These are phyloP conservation scores for Syncephalis plumigaleata DNA, from an alignment of 371 early-diverging fungal species.

Conservation along the genomic window DNA sequence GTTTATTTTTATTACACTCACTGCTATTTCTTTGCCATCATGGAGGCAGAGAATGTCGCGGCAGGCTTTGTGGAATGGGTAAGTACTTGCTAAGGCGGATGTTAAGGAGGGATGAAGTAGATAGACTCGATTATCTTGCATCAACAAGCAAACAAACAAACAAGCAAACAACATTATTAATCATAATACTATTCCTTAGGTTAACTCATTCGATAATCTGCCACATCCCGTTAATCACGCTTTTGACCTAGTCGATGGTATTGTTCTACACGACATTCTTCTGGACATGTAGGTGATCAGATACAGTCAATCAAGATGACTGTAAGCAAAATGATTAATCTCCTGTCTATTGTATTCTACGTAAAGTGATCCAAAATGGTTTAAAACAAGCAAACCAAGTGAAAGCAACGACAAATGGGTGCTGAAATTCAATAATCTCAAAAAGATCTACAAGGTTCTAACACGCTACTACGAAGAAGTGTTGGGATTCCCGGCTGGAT, in stretches of 20 bases:
- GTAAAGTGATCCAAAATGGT: constrained; percentile 71
- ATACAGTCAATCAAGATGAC: background rate
- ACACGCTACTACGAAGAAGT: constrained; percentile 75
- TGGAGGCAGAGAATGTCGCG: constrained; percentile 17
- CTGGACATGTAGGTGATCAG: constrained; percentile 54
- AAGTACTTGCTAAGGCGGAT: constrained; percentile 1
- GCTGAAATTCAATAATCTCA: constrained; percentile 72
- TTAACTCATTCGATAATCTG: constrained; percentile 51
- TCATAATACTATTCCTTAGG: too few relatives aligned
- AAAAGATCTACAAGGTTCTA: constrained; percentile 66
- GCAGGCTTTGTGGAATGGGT: constrained; percentile 36
- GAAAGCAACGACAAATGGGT: constrained; percentile 88
- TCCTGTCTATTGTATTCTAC: background rate
- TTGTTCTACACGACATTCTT: constrained; percentile 60
- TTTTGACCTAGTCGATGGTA: constrained; percentile 63
- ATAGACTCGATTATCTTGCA: too few relatives aligned
- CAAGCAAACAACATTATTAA: too few relatives aligned
- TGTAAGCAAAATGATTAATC: background rate
- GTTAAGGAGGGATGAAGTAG: too few relatives aligned
- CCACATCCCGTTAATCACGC: constrained; percentile 34
- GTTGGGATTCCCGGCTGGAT: constrained; percentile 29
- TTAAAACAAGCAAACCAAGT: constrained; percentile 51
- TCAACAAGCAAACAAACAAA: too few relatives aligned
- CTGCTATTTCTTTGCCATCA: background rate
- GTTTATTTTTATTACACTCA: too few relatives aligned